These are phyloP conservation scores for Onygenales sp. DNA, from an alignment of 2,329 filamentous ascomycete species.

Conservation along the genomic window DNA sequence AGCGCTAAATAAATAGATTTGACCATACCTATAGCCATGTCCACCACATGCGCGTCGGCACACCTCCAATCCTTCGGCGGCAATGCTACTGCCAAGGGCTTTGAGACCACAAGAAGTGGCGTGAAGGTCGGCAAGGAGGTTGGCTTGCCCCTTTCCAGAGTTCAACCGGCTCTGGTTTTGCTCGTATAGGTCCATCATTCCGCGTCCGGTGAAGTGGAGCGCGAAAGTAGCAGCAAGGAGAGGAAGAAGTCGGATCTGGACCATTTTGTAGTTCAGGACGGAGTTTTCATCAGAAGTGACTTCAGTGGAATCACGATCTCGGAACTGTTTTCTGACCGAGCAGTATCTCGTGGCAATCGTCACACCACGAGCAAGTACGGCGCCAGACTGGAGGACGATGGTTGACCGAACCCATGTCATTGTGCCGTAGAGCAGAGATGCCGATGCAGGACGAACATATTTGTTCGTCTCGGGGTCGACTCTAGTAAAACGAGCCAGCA, in stretches of 20 bases:
- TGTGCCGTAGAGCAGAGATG: slow-evolving; percentile 63
- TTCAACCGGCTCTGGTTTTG: slow-evolving; percentile 62
- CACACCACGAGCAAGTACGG: slow-evolving; percentile 62
- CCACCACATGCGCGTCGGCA: slow-evolving; percentile 68
- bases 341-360: slow-evolving; percentile 70
- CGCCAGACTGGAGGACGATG: slow-evolving; percentile 65
- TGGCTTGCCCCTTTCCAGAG: slow-evolving; percentile 55
- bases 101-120: slow-evolving; percentile 70
- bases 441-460: slow-evolving; percentile 57
- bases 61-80: slow-evolving; percentile 64
- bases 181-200: slow-evolving; percentile 65
- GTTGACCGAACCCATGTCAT: slow-evolving; percentile 65
- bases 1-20: neutral
- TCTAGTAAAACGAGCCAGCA: slow-evolving; percentile 62
- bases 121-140: slow-evolving; percentile 63
- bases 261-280: slow-evolving; percentile 74
- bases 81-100: slow-evolving; percentile 60
- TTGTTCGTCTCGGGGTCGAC: slow-evolving; percentile 59
- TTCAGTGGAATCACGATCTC: slow-evolving; percentile 58
- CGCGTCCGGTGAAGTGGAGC: slow-evolving; percentile 68
- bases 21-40: slow-evolving; percentile 46
- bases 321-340: slow-evolving; percentile 66
- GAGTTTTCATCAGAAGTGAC: slow-evolving; percentile 56
- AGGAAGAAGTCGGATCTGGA: slow-evolving; percentile 63
- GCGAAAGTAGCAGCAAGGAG: slow-evolving; percentile 66